These are phyloP conservation scores for Venturia pyrina DNA, from an alignment of 2,329 filamentous ascomycete genomes.

Conservation along the genomic window DNA sequence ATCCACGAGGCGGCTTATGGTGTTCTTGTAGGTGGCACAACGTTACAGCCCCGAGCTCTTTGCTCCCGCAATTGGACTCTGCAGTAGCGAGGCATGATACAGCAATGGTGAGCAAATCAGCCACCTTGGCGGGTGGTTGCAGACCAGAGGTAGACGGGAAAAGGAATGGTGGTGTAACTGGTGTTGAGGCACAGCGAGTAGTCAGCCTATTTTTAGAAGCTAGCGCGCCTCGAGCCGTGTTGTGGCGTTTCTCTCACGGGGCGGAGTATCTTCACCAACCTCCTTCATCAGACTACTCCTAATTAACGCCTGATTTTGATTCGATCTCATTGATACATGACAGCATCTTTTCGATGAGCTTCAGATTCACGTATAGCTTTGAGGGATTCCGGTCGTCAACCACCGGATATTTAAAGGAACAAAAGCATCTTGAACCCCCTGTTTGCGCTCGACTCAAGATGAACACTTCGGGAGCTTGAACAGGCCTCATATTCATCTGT, in stretches of 20 bases:
- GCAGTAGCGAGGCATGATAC: conserved; percentile 1
- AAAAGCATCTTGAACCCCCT: too few species aligned
- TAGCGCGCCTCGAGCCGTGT: not conserved
- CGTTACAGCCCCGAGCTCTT: not conserved
- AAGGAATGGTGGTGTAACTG: not conserved
- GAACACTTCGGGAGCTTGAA: too few species aligned
- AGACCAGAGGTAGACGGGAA: not conserved
- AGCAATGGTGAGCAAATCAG: conserved; percentile 2
- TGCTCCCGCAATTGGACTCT: not conserved
- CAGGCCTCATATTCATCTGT: too few species aligned
- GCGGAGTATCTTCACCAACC: not conserved
- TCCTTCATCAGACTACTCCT: not conserved
- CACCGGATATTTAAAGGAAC: too few species aligned
- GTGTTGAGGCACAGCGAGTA: not conserved
- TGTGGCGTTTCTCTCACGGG: not conserved
- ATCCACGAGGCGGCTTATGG: not conserved
- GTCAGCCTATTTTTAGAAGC: not conserved
- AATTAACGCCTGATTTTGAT: not conserved
- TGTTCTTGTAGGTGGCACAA: not conserved
- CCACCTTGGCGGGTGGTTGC: not conserved
- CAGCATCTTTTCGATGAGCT: too few species aligned
- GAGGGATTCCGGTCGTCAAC: too few species aligned
- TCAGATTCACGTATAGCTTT: too few species aligned
- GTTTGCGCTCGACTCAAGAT: too few species aligned
- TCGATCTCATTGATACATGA: too few species aligned